Percentiles rank a stretch among this genome's conserved stretches.
Evolutionary conservation across 345 rosid genomes (phyloP).

Genomic region (Citrus australasica): DNA sequence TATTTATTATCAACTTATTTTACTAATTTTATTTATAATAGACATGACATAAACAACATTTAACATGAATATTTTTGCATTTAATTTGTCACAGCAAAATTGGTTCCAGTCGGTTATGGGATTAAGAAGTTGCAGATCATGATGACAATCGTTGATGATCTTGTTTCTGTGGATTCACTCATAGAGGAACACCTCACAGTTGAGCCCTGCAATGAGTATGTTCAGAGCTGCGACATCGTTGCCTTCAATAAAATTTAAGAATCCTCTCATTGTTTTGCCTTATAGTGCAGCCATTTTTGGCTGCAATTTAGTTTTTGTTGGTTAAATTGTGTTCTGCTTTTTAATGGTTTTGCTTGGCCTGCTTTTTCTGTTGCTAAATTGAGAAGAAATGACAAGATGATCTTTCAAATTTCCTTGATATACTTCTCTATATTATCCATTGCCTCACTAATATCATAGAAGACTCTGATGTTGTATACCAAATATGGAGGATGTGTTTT

Average conservation of each 20-base stretch:
- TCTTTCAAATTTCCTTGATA: neutral
- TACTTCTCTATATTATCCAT: neutral
- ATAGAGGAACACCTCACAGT: constrained; percentile 70
- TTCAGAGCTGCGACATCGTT: constrained; percentile 94
- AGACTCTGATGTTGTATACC: neutral
- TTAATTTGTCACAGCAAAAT: constrained; percentile 57
- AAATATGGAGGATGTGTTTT: too few species aligned
- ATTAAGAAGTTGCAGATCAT: constrained; percentile 88
- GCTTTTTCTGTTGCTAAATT: neutral
- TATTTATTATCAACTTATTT: neutral
- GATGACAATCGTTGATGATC: constrained; percentile 90
- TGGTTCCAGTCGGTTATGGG: constrained; percentile 85
- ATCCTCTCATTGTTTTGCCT: neutral
- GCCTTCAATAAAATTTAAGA: constrained; percentile 93
- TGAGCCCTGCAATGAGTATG: constrained; percentile 70
- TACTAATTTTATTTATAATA: neutral
- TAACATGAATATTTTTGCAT: neutral
- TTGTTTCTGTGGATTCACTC: constrained; percentile 78
- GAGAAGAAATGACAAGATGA: constrained; percentile 2
- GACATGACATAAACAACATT: neutral
- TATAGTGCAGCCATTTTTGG: constrained; percentile 1
- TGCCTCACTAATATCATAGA: neutral
- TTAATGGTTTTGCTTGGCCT: neutral
- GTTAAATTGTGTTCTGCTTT: neutral
- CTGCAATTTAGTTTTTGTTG: neutral